Conservation (phyloP, 192 early-diverging fungal genomes). For the Cladochytrium replicatum region DNA sequence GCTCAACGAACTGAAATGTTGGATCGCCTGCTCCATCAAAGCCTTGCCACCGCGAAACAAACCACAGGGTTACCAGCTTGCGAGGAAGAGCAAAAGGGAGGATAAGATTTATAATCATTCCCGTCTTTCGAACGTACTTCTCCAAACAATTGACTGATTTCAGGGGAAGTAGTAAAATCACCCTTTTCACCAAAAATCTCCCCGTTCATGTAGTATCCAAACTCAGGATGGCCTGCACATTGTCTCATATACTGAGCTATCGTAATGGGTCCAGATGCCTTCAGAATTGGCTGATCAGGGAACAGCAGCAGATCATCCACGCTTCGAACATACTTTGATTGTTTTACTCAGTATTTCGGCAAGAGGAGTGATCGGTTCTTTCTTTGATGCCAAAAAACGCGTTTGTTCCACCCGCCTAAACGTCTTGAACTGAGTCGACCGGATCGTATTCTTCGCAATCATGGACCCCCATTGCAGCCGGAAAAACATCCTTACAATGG, state of each 20-base stretch:
- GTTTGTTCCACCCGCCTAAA: too few relatives aligned
- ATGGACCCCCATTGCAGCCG: too few relatives aligned
- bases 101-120: neutral
- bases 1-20: constrained; percentile 25
- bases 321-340: too few relatives aligned
- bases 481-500: too few relatives aligned
- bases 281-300: too few relatives aligned
- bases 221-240: constrained; percentile 73
- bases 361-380: too few relatives aligned
- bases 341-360: too few relatives aligned
- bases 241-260: constrained; percentile 82
- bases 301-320: too few relatives aligned
- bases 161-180: constrained; percentile 94
- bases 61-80: constrained; percentile 78
- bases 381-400: too few relatives aligned
- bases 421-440: too few relatives aligned
- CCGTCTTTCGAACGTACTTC: constrained; percentile 43
- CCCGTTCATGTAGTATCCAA: constrained; percentile 88
- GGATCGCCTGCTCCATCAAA: constrained; percentile 35
- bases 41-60: constrained; percentile 67
- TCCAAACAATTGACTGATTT: constrained; percentile 97
- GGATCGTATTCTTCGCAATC: too few relatives aligned
- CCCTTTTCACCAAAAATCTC: constrained; percentile 85
- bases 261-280: constrained; percentile 43
- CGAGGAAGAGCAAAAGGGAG: neutral